phyloP scores from a whole-genome alignment of 768 basidiomycete genomes.

The Sistotremastrum suecicum region DNA sequence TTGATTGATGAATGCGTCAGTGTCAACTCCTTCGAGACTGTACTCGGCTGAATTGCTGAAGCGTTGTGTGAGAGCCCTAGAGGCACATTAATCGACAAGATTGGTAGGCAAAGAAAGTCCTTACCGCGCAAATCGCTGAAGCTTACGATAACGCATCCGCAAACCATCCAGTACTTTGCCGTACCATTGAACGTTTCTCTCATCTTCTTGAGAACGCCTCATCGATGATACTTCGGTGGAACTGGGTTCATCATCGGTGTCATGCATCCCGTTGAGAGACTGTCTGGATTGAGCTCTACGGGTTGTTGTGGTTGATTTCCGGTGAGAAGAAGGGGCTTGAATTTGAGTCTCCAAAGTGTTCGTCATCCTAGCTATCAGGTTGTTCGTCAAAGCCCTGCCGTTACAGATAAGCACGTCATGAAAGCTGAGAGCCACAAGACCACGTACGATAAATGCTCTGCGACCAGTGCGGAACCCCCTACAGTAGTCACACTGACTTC shows the following conservation, averaged over 20 bases:
- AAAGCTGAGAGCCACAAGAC: conserved; percentile 1
- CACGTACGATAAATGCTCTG: conserved; percentile 86
- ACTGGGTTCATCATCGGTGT: too few relatives aligned
- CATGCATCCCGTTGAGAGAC: neutral
- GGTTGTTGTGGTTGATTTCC: neutral
- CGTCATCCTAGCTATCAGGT: conserved; percentile 81
- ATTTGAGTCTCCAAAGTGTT: conserved; percentile 95
- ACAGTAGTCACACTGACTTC: conserved; percentile 80
- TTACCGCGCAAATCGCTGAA: conserved; percentile 86
- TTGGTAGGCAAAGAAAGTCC: conserved; percentile 6
- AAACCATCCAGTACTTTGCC: conserved; percentile 88
- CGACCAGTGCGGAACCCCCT: conserved; percentile 81
- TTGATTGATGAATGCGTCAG: conserved; percentile 67
- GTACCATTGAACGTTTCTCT: conserved; percentile 82
- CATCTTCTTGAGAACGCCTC: conserved; percentile 18
- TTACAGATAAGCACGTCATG: neutral
- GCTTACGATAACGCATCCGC: conserved; percentile 79
- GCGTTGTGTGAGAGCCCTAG: conserved; percentile 60
- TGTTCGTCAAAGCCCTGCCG: conserved; percentile 76
- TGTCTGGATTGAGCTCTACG: neutral
- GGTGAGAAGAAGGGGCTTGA: conserved; percentile 20
- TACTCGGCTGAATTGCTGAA: conserved; percentile 94
- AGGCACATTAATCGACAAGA: conserved; percentile 2
- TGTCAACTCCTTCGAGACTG: conserved; percentile 52
- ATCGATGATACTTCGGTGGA: neutral